Percentiles rank a stretch among this genome's conserved stretches.
These are phyloP conservation scores for Mucor plumbeus DNA, from an alignment of 371 early-diverging fungal species.

Conservation along the genomic window DNA sequence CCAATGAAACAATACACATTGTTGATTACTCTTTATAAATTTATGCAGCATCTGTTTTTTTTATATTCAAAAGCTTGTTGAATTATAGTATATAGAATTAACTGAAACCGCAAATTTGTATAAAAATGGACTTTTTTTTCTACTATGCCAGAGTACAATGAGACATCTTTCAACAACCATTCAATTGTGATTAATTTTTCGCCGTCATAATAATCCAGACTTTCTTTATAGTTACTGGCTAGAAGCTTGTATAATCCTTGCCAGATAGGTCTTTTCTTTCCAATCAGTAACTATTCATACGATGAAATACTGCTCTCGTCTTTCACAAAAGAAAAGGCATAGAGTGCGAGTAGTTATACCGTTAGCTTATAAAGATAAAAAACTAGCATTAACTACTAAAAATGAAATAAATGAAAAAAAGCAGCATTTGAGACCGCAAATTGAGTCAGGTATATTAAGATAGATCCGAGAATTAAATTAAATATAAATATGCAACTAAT, in stretches of 20 bases:
- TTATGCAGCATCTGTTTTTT: too few species aligned
- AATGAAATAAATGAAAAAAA: not conserved
- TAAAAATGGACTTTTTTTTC: too few species aligned
- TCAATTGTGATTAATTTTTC: too few species aligned
- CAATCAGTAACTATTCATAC: not conserved
- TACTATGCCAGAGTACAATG: too few species aligned
- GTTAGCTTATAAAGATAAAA: not conserved
- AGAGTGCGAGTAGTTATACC: not conserved
- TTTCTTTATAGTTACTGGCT: not conserved
- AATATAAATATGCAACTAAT: not conserved
- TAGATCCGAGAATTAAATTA: too few species aligned
- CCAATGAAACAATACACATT: too few species aligned
- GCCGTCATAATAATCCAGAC: too few species aligned
- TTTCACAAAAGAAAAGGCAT: not conserved
- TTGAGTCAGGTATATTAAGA: not conserved
- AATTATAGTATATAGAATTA: too few species aligned
- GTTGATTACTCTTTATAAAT: too few species aligned
- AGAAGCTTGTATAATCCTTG: not conserved
- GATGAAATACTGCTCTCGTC: not conserved
- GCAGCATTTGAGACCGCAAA: not conserved
- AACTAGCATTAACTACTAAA: not conserved
- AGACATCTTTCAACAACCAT: too few species aligned
- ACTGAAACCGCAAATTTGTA: too few species aligned
- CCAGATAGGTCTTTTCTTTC: not conserved
- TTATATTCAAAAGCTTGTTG: too few species aligned